phyloP scores from a whole-genome alignment of 768 basidiomycete genomes.

The Tylopilus sp. region DNA sequence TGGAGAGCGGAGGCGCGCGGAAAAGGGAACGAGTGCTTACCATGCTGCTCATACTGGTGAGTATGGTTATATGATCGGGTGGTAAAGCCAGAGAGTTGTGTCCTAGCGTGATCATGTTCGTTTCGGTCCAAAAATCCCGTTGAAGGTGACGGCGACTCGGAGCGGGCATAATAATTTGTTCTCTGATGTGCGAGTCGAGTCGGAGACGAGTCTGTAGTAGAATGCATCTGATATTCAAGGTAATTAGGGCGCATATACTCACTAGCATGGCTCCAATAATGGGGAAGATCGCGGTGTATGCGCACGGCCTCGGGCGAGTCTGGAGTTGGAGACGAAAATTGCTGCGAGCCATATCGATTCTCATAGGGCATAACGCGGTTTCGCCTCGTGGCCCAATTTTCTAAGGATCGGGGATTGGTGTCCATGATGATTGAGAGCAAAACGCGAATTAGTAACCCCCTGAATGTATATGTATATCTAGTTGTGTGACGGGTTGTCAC shows the following conservation, averaged over 20 bases:
- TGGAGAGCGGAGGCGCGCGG: neutral
- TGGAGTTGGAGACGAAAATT: slow-evolving; percentile 5
- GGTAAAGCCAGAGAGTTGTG: neutral
- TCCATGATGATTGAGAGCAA: slow-evolving; percentile 18
- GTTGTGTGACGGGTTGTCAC: too few species aligned
- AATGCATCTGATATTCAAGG: slow-evolving; percentile 11
- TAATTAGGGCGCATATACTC: slow-evolving; percentile 24
- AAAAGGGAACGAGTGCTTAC: slow-evolving; percentile 6
- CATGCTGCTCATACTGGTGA: neutral
- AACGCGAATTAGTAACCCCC: slow-evolving; percentile 1
- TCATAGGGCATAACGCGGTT: neutral
- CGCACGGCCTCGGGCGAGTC: slow-evolving; percentile 7
- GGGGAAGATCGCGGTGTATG: slow-evolving; percentile 1
- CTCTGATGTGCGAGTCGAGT: slow-evolving; percentile 32
- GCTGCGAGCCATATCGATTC: neutral
- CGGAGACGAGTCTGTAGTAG: slow-evolving; percentile 34
- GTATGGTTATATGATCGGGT: neutral
- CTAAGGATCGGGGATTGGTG: neutral
- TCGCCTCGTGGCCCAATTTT: neutral
- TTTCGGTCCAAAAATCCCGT: neutral
- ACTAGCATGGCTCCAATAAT: slow-evolving; percentile 16
- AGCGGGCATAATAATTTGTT: slow-evolving; percentile 3
- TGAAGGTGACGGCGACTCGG: slow-evolving; percentile 1
- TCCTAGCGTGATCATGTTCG: neutral
- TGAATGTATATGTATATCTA: too few species aligned